Percentiles rank a stretch among this genome's conserved stretches.
Conservation (phyloP, 768 basidiomycete species). For the Hygrocybe coccinea region DNA sequence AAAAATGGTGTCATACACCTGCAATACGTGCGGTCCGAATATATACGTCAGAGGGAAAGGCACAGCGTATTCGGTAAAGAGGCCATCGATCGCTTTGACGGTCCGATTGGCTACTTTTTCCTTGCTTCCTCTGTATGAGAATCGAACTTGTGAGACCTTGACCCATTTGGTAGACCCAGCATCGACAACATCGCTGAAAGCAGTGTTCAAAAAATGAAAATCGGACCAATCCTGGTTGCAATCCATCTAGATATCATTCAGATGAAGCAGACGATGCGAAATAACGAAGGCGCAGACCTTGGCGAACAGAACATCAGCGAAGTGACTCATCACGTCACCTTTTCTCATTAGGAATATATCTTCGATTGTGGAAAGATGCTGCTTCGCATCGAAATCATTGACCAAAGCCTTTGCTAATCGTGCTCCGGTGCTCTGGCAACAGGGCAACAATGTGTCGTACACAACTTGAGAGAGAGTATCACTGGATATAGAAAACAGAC, state of each 20-base stretch:
- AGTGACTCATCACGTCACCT: conserved; percentile 74
- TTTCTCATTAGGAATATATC: conserved; percentile 69
- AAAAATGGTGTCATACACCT: conserved; percentile 63
- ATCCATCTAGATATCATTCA: conserved; percentile 56
- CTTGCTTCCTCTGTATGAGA: conserved; percentile 57
- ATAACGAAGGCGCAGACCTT: conserved; percentile 43
- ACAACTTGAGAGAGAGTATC: conserved; percentile 59
- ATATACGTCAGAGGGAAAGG: conserved; percentile 81
- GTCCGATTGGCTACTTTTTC: conserved; percentile 48
- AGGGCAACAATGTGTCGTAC: conserved; percentile 57
- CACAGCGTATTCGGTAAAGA: conserved; percentile 72
- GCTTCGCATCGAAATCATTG: conserved; percentile 61
- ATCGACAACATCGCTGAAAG: conserved; percentile 63
- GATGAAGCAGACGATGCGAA: background rate
- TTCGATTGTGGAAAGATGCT: conserved; percentile 60
- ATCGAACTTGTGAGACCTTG: conserved; percentile 62
- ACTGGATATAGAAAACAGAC: conserved; percentile 48
- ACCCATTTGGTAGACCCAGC: conserved; percentile 53
- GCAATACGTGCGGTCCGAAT: conserved; percentile 53
- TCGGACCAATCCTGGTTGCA: conserved; percentile 67
- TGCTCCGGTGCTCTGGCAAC: conserved; percentile 48
- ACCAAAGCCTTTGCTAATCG: conserved; percentile 54
- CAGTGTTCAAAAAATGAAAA: conserved; percentile 79
- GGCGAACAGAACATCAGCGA: conserved; percentile 66
- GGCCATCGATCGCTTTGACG: conserved; percentile 59